These are phyloP conservation scores for Rhizopogon parksii DNA, from an alignment of 1,284 basidiomycete genomes.

Conservation along the genomic window DNA sequence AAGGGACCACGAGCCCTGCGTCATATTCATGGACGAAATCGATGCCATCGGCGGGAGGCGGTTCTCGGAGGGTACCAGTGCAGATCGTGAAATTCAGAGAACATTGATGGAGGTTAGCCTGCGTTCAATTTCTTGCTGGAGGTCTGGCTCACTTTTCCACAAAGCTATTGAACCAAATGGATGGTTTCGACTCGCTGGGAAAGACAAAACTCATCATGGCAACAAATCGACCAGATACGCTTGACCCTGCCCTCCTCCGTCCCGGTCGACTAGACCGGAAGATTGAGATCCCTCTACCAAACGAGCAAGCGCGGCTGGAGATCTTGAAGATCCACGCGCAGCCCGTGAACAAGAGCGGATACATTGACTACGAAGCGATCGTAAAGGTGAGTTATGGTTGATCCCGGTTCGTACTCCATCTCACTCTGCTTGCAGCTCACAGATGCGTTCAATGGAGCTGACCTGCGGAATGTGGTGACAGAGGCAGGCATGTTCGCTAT, in stretches of 20 bases:
- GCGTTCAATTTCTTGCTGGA: neutral
- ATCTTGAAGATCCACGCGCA: slow-evolving; percentile 97
- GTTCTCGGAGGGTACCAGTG: slow-evolving; percentile 97
- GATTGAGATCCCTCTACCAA: slow-evolving; percentile 97
- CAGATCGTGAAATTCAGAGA: slow-evolving; percentile 97
- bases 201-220: slow-evolving; percentile 99
- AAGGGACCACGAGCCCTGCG: slow-evolving; percentile 94
- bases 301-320: slow-evolving; percentile 92
- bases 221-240: slow-evolving; percentile 92
- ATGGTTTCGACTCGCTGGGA: slow-evolving; percentile 96
- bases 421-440: slow-evolving; percentile 49
- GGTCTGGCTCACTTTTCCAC: neutral
- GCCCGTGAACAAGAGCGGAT: slow-evolving; percentile 91
- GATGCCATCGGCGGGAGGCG: slow-evolving; percentile 94
- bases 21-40: slow-evolving; percentile 99
- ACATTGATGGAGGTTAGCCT: slow-evolving; percentile 90
- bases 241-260: slow-evolving; percentile 94
- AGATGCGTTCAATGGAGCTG: slow-evolving; percentile 92
- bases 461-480: slow-evolving; percentile 93
- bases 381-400: slow-evolving; percentile 65
- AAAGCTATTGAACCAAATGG: slow-evolving; percentile 98
- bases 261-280: slow-evolving; percentile 96
- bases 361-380: slow-evolving; percentile 94
- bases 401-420: neutral
- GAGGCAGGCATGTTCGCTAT: slow-evolving; percentile 99